Evolutionary conservation across 2,329 filamentous ascomycete species (phyloP).

Genomic region (Cladosporium austrohemisphaericum): DNA sequence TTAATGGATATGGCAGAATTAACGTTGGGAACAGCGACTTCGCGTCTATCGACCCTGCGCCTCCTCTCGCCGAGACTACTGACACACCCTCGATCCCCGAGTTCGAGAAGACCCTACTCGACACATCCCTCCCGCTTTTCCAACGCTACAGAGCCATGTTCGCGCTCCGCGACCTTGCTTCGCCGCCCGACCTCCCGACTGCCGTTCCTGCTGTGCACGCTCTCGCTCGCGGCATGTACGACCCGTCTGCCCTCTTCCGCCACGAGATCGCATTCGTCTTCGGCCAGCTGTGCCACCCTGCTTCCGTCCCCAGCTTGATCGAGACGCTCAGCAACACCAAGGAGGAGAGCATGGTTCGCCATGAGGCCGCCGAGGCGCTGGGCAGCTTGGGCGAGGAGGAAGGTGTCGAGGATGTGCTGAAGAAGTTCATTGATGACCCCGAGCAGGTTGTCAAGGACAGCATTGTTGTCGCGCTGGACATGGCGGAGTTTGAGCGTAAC

Average conservation of each 20-base stretch:
- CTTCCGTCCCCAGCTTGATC: constrained; percentile 88
- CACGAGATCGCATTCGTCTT: constrained; percentile 99
- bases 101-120: constrained; percentile 72
- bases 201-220: constrained; percentile 83
- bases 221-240: constrained; percentile 77
- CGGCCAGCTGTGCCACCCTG: constrained; percentile 89
- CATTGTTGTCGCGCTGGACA: constrained; percentile 90
- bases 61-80: constrained; percentile 71
- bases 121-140: constrained; percentile 77
- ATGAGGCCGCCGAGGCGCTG: constrained; percentile 94
- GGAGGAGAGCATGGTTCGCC: constrained; percentile 93
- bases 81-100: constrained; percentile 63
- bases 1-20: neutral
- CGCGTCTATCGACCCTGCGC: constrained; percentile 90
- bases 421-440: constrained; percentile 79
- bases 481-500: constrained; percentile 93
- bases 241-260: constrained; percentile 87
- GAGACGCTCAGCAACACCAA: constrained; percentile 71
- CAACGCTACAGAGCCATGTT: constrained; percentile 97
- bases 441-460: constrained; percentile 94
- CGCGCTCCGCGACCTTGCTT: constrained; percentile 87
- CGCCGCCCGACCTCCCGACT: constrained; percentile 84
- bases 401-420: constrained; percentile 82
- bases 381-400: constrained; percentile 91
- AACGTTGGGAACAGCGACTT: constrained; percentile 66